Evolutionary conservation across 352 stramenopile genomes (phyloP).

Genomic region (Nothophytophthora sp.): DNA sequence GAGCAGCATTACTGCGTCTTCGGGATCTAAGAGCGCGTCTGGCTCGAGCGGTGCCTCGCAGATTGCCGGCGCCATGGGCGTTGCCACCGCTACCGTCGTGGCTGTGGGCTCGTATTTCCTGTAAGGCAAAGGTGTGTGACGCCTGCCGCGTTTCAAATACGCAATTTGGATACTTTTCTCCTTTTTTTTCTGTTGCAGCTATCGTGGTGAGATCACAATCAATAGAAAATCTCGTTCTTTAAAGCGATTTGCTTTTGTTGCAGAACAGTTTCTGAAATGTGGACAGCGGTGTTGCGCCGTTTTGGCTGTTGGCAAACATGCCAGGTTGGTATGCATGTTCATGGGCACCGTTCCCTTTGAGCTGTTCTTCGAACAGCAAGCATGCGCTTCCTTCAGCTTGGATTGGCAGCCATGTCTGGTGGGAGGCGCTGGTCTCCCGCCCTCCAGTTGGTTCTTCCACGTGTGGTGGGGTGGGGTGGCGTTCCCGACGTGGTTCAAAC

Average conservation of each 20-base stretch:
- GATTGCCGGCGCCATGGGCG: conserved; percentile 15
- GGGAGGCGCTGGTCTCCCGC: conserved; percentile 2
- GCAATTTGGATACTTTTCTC: background rate
- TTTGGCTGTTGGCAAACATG: no score
- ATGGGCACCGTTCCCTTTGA: no score
- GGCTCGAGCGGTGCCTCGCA: conserved; percentile 20
- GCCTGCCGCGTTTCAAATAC: conserved; percentile 8
- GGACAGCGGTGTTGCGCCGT: no score
- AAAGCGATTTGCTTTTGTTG: no score
- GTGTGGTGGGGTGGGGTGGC: conserved; percentile 4
- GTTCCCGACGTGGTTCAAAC: conserved; percentile 10
- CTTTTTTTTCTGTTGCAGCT: no score
- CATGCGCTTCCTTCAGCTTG: no score
- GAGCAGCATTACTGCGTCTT: conserved; percentile 3
- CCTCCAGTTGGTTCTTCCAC: conserved; percentile 2
- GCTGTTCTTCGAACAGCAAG: no score
- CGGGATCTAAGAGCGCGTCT: conserved; percentile 7
- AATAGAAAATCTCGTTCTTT: no score
- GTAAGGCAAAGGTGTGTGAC: no score
- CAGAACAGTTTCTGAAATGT: no score
- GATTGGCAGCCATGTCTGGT: background rate
- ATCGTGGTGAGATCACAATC: conserved; percentile 1
- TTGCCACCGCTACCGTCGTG: conserved; percentile 3
- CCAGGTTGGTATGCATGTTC: no score
- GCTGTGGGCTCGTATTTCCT: conserved; percentile 21